These are phyloP conservation scores for Didymella sp. DNA, from an alignment of 2,329 filamentous ascomycete species.

Conservation along the genomic window DNA sequence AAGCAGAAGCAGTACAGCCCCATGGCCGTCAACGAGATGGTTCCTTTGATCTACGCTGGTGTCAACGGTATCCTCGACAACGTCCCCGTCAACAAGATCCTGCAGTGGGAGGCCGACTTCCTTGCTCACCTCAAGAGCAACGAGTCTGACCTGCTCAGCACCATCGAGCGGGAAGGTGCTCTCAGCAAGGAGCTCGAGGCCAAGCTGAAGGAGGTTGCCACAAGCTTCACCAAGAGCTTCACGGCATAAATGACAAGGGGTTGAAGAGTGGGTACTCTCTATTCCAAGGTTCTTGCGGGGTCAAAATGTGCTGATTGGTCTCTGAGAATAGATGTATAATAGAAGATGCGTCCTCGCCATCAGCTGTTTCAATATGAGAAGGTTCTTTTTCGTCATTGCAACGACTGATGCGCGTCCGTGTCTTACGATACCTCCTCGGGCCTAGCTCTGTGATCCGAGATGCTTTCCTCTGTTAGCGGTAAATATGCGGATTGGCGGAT, in stretches of 20 bases:
- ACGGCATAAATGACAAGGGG: constrained; percentile 46
- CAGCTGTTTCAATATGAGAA: constrained; percentile 51
- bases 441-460: constrained; percentile 23
- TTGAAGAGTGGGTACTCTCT: constrained; percentile 49
- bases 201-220: constrained; percentile 78
- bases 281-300: constrained; percentile 45
- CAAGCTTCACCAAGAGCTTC: constrained; percentile 94
- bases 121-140: constrained; percentile 89
- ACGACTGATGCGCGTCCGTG: constrained; percentile 15
- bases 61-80: constrained; percentile 94
- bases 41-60: constrained; percentile 98
- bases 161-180: constrained; percentile 94
- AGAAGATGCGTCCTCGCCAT: constrained; percentile 51
- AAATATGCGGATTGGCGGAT: constrained; percentile 31
- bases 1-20: constrained; percentile 99
- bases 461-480: constrained; percentile 39
- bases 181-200: constrained; percentile 93
- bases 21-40: constrained; percentile 99
- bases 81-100: constrained; percentile 89
- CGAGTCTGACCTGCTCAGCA: constrained; percentile 81
- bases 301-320: constrained; percentile 50
- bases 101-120: constrained; percentile 94
- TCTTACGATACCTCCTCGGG: constrained; percentile 26
- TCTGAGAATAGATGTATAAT: constrained; percentile 51
- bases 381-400: constrained; percentile 38